Evolutionary conservation across 2,329 filamentous ascomycete genomes (phyloP), one percentile per base, ranked within the genome.

Genomic region (Hypoxylon sp.): DNA sequence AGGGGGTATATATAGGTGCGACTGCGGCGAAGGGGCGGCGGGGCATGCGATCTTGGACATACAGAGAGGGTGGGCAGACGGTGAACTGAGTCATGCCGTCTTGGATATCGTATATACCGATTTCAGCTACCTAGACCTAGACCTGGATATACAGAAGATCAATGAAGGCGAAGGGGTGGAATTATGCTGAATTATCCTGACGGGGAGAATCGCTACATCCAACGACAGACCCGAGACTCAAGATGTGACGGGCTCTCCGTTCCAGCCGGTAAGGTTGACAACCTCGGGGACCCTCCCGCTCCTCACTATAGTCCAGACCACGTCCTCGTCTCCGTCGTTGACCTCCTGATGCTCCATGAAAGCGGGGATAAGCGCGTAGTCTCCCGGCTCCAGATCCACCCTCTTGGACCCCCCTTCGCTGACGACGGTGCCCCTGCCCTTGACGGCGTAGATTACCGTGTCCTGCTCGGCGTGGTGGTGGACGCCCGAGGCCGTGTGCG

Each of bases 381-480:
- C 82, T 0, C 82, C 81, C 0, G 79, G 78, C 17, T 67, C 70
- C 9, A 85, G 70, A n/a, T 78, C 71, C 47, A 80, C 74, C 38
- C 77, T 75, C 60, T 77, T 79, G 24, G 71, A 71, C 17, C 81
- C 81, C 11, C 77, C 74, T 15, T 81, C 78, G 47, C 76, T 80
- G 20, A 84, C 77, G n/a, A 84, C 74, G 18, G 74, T 74, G 3
- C 81, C 81, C 41, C 75, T 69, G 2, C 82, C 81, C 18, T 72
- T 73, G 7, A 78, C 78, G 4, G 79, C 81, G 65, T 81, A 82
- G 37, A 84, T 77, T 37, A 84, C 75, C 0, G 80, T 83, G 59
- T 84, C 80, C 68, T 84, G 79, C 27, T 74, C 69, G 26, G 81
- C 81, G 65, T 84, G 81, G 59, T 84, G 81, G 65, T 84, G 81